These are phyloP conservation scores for Linnemannia hyalina DNA, from an alignment of 192 early-diverging fungal genomes.

Conservation along the genomic window DNA sequence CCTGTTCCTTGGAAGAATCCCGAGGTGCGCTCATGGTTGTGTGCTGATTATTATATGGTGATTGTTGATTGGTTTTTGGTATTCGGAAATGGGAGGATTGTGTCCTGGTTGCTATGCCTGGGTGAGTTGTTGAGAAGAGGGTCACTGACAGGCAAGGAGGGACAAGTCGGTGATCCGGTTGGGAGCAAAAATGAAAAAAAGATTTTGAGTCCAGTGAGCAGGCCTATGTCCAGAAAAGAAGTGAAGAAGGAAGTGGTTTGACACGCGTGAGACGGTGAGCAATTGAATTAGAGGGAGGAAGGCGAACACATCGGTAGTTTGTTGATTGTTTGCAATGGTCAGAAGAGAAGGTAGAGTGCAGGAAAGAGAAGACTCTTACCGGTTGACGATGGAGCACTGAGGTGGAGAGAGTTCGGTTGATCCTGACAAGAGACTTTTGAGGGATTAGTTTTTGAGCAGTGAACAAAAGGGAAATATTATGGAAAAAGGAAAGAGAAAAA, in stretches of 20 bases:
- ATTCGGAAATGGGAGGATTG: neutral
- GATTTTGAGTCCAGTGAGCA: neutral
- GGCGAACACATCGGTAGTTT: neutral
- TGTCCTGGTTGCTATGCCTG: conserved; percentile 1
- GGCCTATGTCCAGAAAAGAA: neutral
- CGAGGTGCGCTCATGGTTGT: conserved; percentile 45
- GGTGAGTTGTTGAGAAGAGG: neutral
- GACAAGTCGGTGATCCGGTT: neutral
- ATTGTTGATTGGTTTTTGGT: neutral
- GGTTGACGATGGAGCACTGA: neutral
- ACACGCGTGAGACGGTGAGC: conserved; percentile 7
- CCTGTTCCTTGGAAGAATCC: conserved; percentile 47
- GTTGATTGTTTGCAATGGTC: neutral
- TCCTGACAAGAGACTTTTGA: neutral
- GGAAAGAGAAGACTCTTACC: neutral
- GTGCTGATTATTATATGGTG: neutral
- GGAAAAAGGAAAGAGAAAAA: neutral
- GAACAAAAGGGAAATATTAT: neutral
- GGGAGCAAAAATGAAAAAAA: neutral
- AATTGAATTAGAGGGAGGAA: neutral
- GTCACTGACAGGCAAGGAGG: neutral
- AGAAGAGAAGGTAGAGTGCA: neutral
- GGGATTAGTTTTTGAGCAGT: neutral
- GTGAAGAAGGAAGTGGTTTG: neutral
- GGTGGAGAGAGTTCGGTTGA: neutral